Evolutionary conservation across 768 basidiomycete species (phyloP).

Genomic region (Russula compacta): DNA sequence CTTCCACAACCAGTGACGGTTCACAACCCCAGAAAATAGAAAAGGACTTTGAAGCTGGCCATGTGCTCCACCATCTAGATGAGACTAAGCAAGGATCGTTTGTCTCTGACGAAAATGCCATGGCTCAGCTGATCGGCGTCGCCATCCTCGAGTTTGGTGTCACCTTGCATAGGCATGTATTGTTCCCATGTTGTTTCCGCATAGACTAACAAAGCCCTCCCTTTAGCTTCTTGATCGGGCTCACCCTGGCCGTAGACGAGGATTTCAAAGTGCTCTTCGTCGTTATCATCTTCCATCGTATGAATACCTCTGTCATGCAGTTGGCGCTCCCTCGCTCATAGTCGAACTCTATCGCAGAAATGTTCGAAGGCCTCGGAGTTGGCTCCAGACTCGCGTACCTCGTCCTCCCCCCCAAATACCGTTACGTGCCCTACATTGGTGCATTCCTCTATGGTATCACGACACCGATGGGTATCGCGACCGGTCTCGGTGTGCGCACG

Average conservation of each 20-base stretch:
- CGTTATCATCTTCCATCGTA: slow-evolving; percentile 88
- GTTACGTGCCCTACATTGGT: slow-evolving; percentile 47
- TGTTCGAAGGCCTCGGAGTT: slow-evolving; percentile 89
- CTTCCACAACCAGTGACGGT: background rate
- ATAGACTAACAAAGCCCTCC: background rate
- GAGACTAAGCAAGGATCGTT: slow-evolving; percentile 28
- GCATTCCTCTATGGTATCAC: slow-evolving; percentile 65
- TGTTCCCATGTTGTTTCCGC: background rate
- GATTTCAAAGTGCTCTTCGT: slow-evolving; percentile 80
- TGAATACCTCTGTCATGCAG: slow-evolving; percentile 22
- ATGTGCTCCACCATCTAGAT: slow-evolving; percentile 26
- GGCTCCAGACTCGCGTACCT: slow-evolving; percentile 84
- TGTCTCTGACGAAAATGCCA: slow-evolving; percentile 21
- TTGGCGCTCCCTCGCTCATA: background rate
- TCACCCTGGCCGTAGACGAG: slow-evolving; percentile 84
- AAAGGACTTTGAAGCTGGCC: background rate
- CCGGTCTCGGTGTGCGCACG: slow-evolving; percentile 63
- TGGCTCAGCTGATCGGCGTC: slow-evolving; percentile 76
- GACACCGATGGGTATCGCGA: slow-evolving; percentile 84
- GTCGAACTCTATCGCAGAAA: slow-evolving; percentile 45
- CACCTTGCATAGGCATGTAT: slow-evolving; percentile 61
- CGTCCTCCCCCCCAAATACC: slow-evolving; percentile 44
- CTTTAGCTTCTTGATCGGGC: slow-evolving; percentile 68
- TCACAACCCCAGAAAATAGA: background rate
- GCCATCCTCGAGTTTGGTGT: slow-evolving; percentile 94